These are phyloP conservation scores for Neoascochyta sp. DNA, from an alignment of 2,329 filamentous ascomycete species.

Conservation along the genomic window DNA sequence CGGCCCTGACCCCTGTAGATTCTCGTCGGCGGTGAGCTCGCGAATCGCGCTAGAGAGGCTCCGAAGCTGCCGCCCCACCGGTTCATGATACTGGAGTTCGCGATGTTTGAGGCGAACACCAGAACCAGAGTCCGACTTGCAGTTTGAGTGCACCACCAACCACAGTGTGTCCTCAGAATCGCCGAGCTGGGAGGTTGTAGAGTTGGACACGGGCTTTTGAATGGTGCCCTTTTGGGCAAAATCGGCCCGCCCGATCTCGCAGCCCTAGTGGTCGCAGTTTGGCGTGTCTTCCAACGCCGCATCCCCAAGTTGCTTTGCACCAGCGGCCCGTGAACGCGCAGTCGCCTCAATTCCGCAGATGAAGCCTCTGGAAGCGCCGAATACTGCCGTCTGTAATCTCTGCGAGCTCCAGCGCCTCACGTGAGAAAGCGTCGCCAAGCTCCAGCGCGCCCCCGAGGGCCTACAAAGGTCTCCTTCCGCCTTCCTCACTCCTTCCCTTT, in stretches of 20 bases:
- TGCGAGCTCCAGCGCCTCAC: slow-evolving; percentile 5
- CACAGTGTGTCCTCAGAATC: neutral
- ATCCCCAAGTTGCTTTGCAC: too few species aligned
- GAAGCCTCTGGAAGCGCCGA: too few species aligned
- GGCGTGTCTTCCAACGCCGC: too few species aligned
- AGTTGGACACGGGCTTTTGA: slow-evolving; percentile 20
- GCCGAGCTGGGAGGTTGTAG: slow-evolving; percentile 11
- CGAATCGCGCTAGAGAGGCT: slow-evolving; percentile 6
- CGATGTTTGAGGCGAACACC: slow-evolving; percentile 14
- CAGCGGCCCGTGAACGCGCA: too few species aligned
- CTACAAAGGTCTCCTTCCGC: slow-evolving; percentile 9
- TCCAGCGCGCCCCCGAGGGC: too few species aligned
- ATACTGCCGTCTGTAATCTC: slow-evolving; percentile 3
- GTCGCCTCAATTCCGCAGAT: too few species aligned
- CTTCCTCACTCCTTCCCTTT: too few species aligned
- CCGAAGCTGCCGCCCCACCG: slow-evolving; percentile 1
- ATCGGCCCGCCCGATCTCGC: too few species aligned
- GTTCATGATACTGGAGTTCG: slow-evolving; percentile 6
- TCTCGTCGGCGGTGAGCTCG: slow-evolving; percentile 13
- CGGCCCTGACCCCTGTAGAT: too few species aligned
- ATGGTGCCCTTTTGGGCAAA: too few species aligned
- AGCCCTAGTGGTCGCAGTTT: too few species aligned
- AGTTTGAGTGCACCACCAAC: slow-evolving; percentile 16
- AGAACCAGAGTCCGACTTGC: slow-evolving; percentile 10
- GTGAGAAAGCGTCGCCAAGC: slow-evolving; percentile 2